These are phyloP conservation scores for Globisporangium acanthophoron DNA, from an alignment of 352 stramenopile species.

Conservation along the genomic window DNA sequence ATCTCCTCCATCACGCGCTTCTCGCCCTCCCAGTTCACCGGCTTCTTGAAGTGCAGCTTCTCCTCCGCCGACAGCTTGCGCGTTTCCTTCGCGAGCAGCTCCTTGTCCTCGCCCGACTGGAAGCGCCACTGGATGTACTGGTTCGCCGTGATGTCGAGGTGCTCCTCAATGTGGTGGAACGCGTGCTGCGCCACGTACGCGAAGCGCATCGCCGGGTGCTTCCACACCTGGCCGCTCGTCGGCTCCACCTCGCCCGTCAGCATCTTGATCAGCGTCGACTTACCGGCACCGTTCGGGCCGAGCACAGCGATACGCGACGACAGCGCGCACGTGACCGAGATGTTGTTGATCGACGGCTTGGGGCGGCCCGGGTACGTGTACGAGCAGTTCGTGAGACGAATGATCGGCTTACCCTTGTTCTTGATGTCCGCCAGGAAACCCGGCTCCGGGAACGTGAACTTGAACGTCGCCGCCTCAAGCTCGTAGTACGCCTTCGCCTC, in stretches of 20 bases:
- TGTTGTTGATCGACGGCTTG: slow-evolving; percentile 83
- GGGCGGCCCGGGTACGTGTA: slow-evolving; percentile 76
- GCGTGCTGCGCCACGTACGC: slow-evolving; percentile 97
- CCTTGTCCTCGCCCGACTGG: slow-evolving; percentile 88
- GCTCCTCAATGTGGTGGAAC: slow-evolving; percentile 97
- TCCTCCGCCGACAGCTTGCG: slow-evolving; percentile 90
- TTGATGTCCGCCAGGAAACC: slow-evolving; percentile 88
- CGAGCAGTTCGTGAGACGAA: slow-evolving; percentile 83
- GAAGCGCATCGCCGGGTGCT: slow-evolving; percentile 88
- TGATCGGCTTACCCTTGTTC: slow-evolving; percentile 89
- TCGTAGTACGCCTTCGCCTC: slow-evolving; percentile 89
- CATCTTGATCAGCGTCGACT: slow-evolving; percentile 97
- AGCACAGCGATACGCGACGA: slow-evolving; percentile 79
- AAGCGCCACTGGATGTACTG: slow-evolving; percentile 98
- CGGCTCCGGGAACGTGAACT: slow-evolving; percentile 85
- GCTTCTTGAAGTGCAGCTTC: slow-evolving; percentile 92
- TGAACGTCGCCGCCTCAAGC: slow-evolving; percentile 76
- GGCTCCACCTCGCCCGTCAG: slow-evolving; percentile 80
- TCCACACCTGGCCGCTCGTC: slow-evolving; percentile 67
- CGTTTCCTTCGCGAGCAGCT: slow-evolving; percentile 90
- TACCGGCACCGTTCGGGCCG: slow-evolving; percentile 91
- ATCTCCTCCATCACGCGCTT: slow-evolving; percentile 90
- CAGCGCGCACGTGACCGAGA: slow-evolving; percentile 74
- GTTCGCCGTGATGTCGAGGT: slow-evolving; percentile 94
- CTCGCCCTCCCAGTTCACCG: slow-evolving; percentile 91